Base-by-base conservation (phyloP, 2,329 filamentous ascomycete species). In the Xylariaceae sp. region DNA sequence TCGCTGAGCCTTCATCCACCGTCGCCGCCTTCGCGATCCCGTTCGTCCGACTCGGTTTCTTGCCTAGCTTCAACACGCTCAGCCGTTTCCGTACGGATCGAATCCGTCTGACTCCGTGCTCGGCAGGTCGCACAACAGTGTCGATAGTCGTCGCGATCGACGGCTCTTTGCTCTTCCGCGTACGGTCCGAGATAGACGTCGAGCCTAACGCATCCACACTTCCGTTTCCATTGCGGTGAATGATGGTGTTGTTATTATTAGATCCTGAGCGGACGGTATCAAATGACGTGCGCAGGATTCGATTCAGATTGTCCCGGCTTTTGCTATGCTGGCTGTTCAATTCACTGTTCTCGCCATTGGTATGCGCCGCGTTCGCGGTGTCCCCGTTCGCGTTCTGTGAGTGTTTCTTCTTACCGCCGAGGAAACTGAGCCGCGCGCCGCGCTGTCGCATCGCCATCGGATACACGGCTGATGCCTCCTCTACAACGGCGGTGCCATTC, bases 41-140 rank as follows among this genome's bases (percentile, higher is more conserved):
- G 57, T 70, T 76, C 47, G 70, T 73, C 68, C 83, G 85, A 66
- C 80, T 83, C 45, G 74, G 75, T 73, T 88, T 89, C 69, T 84
- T 86, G 32, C 87, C 85, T 49, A 91, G 77, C 68, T 87, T 88
- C 65, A 95, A 76, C 64, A 91, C 76, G 68, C 88, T 94, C 61
- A 95, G 76, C 65, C 90, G 75, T 74, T 90, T 92, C 72, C 86
- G 84, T 61, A 95, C 81, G 55, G 84, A 87, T 37, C 80, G 81
- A 50, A 80, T 80, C 65, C 78, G 77, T 53, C 71, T 68, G 39
- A 74, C 66, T 3, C 72, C 70, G 31, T 69, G 66, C 39, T 71
- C 75, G 43, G 66, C 68, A 9, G 60, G 56, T 34, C 60, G 65
- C 6, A 66, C 62, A 8, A 64, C 54, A 44, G 65, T 63, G 27